These are phyloP conservation scores for Cladosporium cucumerinum DNA, from an alignment of 2,329 filamentous ascomycete species.

Conservation along the genomic window DNA sequence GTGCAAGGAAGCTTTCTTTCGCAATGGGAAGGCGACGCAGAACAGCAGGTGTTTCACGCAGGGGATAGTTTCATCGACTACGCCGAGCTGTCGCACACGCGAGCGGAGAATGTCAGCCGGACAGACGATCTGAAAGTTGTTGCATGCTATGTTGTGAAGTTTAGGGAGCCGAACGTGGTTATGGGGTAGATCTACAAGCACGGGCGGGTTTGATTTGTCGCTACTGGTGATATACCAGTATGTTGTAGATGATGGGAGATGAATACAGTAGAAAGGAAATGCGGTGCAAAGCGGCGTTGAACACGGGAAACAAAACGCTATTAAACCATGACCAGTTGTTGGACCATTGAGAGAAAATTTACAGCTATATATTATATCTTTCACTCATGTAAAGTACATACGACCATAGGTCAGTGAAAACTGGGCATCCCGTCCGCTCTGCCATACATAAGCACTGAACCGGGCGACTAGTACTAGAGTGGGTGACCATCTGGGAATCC, in stretches of 20 bases:
- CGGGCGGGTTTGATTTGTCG: background rate
- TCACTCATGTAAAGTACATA: too few relatives aligned
- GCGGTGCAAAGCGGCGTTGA: too few relatives aligned
- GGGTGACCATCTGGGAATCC: too few relatives aligned
- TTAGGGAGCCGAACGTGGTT: background rate
- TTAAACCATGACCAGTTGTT: too few relatives aligned
- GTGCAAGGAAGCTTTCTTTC: background rate
- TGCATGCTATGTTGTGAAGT: background rate
- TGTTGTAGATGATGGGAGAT: background rate
- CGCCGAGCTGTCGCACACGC: background rate
- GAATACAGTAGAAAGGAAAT: too few relatives aligned
- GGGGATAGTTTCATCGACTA: background rate
- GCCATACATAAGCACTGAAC: too few relatives aligned
- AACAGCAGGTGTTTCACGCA: background rate
- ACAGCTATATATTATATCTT: too few relatives aligned
- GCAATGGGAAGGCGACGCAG: background rate
- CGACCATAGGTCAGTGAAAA: too few relatives aligned
- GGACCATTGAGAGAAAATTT: too few relatives aligned
- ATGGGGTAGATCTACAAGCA: background rate
- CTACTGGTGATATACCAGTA: background rate
- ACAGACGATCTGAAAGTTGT: background rate
- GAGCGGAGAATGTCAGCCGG: background rate
- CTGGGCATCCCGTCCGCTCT: too few relatives aligned
- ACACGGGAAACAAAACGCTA: too few relatives aligned
- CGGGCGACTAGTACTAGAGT: too few relatives aligned